These are phyloP conservation scores for Aspergillus melleus DNA, from an alignment of 2,329 filamentous ascomycete species.

Conservation along the genomic window DNA sequence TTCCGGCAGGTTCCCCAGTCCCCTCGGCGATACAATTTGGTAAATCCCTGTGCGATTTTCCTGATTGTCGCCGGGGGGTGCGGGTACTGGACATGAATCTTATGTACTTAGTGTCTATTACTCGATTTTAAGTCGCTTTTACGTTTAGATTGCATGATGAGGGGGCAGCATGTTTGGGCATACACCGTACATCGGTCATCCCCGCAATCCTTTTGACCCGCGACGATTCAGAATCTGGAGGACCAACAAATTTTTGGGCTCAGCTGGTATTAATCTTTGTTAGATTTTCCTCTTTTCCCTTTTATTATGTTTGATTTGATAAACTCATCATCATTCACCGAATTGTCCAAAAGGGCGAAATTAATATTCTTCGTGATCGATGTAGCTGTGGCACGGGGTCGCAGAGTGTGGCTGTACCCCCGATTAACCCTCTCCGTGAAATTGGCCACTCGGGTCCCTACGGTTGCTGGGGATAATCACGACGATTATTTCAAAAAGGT, in stretches of 20 bases:
- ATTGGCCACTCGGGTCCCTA: slow-evolving; percentile 2
- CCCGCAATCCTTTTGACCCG: neutral
- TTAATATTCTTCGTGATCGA: no score
- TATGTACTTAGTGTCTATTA: no score
- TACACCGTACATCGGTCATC: neutral
- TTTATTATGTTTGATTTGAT: neutral
- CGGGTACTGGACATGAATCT: neutral
- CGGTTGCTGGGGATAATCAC: neutral
- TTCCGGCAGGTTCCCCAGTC: neutral
- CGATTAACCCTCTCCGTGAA: neutral
- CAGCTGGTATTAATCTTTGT: no score
- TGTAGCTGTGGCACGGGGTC: neutral
- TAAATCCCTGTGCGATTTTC: neutral
- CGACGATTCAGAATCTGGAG: neutral
- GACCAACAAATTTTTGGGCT: neutral
- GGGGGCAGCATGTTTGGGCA: no score
- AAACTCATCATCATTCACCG: neutral
- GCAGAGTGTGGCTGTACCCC: neutral
- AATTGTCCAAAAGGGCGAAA: no score
- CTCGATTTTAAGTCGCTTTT: neutral
- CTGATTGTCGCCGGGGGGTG: neutral
- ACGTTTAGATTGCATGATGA: neutral
- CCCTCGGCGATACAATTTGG: neutral
- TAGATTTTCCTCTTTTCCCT: neutral
- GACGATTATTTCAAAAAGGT: neutral